Evolutionary conservation across 169 alveolate species (phyloP).

Genomic region (Plasmodium knowlesi): DNA sequence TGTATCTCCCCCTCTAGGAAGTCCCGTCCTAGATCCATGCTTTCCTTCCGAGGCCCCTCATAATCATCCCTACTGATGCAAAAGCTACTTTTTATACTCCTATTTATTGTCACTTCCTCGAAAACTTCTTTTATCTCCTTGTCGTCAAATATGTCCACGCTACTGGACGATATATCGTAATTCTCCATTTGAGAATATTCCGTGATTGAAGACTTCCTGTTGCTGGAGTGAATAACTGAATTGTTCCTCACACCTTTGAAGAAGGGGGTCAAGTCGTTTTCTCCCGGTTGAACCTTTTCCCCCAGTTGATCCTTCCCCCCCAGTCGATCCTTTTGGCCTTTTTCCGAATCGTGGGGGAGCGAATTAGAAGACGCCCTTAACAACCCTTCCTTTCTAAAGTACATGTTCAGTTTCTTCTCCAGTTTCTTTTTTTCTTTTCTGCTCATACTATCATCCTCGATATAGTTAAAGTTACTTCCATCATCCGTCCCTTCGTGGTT

Average conservation of each 20-base stretch:
- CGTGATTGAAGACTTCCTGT: conserved; percentile 21
- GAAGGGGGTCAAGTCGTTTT: not conserved
- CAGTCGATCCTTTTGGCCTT: not conserved
- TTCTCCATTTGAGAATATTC: conserved; percentile 10
- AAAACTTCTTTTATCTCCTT: conserved; percentile 22
- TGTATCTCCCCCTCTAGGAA: not conserved
- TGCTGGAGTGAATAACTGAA: not conserved
- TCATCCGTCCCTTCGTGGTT: not conserved
- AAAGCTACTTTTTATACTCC: conserved; percentile 11
- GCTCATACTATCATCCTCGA: conserved; percentile 28
- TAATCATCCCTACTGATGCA: not conserved
- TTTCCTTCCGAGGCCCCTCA: not conserved
- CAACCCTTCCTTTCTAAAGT: conserved; percentile 60
- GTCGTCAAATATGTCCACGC: conserved; percentile 50
- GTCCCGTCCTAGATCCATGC: not conserved
- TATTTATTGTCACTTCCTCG: conserved; percentile 28
- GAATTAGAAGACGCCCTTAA: conserved; percentile 19
- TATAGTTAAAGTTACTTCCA: not conserved
- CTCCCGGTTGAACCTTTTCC: not conserved
- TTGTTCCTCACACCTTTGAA: not conserved
- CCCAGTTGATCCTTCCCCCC: not conserved
- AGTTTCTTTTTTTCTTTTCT: not conserved
- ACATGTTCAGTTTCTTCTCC: conserved; percentile 43
- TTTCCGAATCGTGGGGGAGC: not conserved
- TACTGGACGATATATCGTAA: conserved; percentile 44